A percentile compares a stretch with the other conserved stretches of the same genome.
Conservation (phyloP, 169 alveolate species). For the Cytauxzoon felis region DNA sequence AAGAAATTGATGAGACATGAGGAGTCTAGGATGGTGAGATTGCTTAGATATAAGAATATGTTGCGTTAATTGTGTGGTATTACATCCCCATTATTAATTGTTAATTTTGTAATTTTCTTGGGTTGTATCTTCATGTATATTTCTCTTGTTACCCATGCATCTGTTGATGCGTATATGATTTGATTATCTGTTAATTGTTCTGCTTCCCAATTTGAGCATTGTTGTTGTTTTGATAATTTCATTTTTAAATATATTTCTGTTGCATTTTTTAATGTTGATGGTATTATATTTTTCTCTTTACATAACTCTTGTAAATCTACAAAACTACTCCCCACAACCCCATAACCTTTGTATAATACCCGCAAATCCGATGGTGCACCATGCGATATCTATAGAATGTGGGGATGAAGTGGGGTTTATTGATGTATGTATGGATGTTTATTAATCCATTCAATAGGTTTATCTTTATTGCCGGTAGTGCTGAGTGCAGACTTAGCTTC, state of each 20-base stretch:
- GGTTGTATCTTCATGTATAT: conserved; percentile 26
- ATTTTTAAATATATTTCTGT: conserved; percentile 28
- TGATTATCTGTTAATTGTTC: conserved; percentile 19
- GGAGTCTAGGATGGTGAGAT: conserved; percentile 26
- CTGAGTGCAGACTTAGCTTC: too few relatives aligned
- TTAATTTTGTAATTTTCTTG: conserved; percentile 8
- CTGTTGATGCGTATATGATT: conserved; percentile 60
- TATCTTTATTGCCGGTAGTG: too few relatives aligned
- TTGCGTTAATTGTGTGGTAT: not conserved
- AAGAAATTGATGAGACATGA: conserved; percentile 22
- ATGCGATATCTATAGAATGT: conserved; percentile 45
- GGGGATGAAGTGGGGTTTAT: not conserved
- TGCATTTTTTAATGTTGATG: conserved; percentile 47
- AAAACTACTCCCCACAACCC: conserved; percentile 28
- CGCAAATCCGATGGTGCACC: conserved; percentile 67
- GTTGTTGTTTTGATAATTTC: conserved; percentile 42
- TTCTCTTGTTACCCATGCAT: conserved; percentile 58
- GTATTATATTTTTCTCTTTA: conserved; percentile 17
- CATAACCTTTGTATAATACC: conserved; percentile 42
- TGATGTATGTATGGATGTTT: not conserved
- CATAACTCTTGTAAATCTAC: conserved; percentile 49
- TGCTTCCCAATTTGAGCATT: conserved; percentile 67
- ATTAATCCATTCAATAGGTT: too few relatives aligned
- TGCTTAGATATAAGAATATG: not conserved
- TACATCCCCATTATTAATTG: conserved; percentile 36